Base-by-base conservation (phyloP, 1,284 basidiomycete species). In the Vanrija pseudolonga region DNA sequence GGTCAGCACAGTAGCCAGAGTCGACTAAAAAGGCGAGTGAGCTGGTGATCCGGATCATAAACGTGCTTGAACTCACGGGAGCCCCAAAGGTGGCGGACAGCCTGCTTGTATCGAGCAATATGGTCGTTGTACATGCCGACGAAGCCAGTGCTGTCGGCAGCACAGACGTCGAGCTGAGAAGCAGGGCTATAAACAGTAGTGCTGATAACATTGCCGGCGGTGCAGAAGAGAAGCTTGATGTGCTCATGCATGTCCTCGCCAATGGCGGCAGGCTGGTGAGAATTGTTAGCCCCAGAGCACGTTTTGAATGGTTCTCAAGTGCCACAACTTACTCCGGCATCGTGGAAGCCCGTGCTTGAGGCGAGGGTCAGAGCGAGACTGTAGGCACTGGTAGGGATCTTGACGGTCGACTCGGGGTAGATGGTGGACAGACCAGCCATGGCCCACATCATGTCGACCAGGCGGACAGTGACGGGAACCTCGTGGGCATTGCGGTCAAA, bases 191-290 rank as follows among this genome's bases (percentile, higher is more conserved):
- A 73, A 52, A 73, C 65, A 32, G 71, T 73, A 42, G 68, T 64
- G 20, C 64, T 59, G 38, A 65, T 58, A 47, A 71, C 60, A 47
- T 67, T 63, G n/a, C 69, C 69, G 40, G 60, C 58, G 28, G 71
- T 73, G 23, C 68, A 68, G 55, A 71, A 68, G 18, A 68, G 57
- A 40, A 66, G 69, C 56, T 72, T 73, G 57, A 64, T 58, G 59
- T 60, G 67, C 64, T 71, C 71, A 63, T 73, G 71, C 65, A 73
- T 69, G 61, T 73, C 71, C 55, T 73, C 71, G 24, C 71, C 71
- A 50, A 73, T 72, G 32, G 48, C 48, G 12, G 22, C 41, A 23
- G 48, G 48, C 47, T 48, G n/a, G 3, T 4, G 12, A 2, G 5
- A 14, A 41, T 11, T 1, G 47, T 41, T 23, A 47, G 46, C 3